Evolutionary conservation across 805 yeast genomes (phyloP).

Genomic region (Sugiyamaella chiloensis): DNA sequence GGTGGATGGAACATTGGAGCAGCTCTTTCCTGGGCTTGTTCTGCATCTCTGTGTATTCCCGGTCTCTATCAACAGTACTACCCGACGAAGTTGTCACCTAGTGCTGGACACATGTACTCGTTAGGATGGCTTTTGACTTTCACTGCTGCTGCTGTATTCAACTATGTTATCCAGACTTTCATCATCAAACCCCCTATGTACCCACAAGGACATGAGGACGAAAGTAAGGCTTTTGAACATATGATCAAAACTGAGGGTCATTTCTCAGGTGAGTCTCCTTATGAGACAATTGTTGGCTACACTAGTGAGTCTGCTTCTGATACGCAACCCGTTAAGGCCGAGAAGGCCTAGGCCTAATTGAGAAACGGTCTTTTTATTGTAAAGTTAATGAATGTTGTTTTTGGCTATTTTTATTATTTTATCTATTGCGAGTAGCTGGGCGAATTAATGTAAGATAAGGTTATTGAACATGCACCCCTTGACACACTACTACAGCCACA

Average conservation of each 20-base stretch:
- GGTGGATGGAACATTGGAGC: slow-evolving; percentile 5
- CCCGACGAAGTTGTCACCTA: slow-evolving; percentile 4
- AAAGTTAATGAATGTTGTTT: not conserved
- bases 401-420: no score
- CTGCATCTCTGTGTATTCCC: slow-evolving; percentile 12
- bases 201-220: slow-evolving; percentile 10
- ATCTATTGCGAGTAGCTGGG: no score
- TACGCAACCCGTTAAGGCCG: not conserved
- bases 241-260: slow-evolving; percentile 10
- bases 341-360: not conserved
- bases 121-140: slow-evolving; percentile 14
- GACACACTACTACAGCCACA: no score
- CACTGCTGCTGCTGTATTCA: slow-evolving; percentile 10
- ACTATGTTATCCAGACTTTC: slow-evolving; percentile 4
- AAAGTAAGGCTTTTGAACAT: slow-evolving; percentile 8
- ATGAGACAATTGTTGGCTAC: slow-evolving; percentile 4
- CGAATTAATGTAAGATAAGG: no score
- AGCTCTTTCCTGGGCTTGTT: slow-evolving; percentile 6
- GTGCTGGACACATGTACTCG: slow-evolving; percentile 12
- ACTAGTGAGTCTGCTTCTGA: slow-evolving; percentile 1
- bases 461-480: no score
- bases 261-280: slow-evolving; percentile 10
- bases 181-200: slow-evolving; percentile 3
- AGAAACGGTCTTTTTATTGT: not conserved
- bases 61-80: slow-evolving; percentile 10